Evolutionary conservation across 108 stramenopile species (phyloP).

Genomic region (Ochromonas danica): DNA sequence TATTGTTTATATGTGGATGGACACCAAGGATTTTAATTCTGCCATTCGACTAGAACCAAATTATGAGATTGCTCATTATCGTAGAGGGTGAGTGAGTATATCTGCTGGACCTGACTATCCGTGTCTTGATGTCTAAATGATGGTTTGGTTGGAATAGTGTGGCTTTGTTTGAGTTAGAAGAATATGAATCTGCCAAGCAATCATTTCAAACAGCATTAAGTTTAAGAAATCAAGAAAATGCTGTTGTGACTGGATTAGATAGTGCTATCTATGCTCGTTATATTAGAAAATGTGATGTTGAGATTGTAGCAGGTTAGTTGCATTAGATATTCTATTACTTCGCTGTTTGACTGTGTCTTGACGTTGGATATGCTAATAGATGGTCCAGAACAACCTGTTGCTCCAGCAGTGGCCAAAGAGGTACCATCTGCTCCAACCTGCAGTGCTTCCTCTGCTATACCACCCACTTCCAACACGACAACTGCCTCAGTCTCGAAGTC

Average conservation of each 20-base stretch:
- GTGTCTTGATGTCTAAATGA: not conserved
- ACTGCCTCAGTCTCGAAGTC: not conserved
- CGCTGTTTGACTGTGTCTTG: not conserved
- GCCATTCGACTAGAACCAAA: constrained; percentile 4
- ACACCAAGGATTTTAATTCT: not conserved
- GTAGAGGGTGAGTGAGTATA: not conserved
- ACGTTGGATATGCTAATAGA: not conserved
- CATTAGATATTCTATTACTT: not conserved
- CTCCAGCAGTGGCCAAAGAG: too few species aligned
- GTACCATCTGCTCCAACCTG: too few species aligned
- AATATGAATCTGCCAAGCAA: constrained; percentile 24
- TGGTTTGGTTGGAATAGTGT: not conserved
- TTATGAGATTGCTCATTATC: not conserved
- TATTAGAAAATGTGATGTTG: constrained; percentile 29
- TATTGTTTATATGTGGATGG: too few species aligned
- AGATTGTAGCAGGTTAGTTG: not conserved
- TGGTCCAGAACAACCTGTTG: not conserved
- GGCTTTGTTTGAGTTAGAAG: constrained; percentile 25
- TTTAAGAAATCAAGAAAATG: not conserved
- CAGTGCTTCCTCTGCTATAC: too few species aligned
- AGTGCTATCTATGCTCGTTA: not conserved
- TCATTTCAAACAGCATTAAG: not conserved
- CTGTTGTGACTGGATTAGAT: not conserved
- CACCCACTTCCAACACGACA: too few species aligned
- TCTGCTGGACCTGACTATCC: not conserved